These are phyloP conservation scores for Aspergillus fumigatiaffinis DNA, from an alignment of 2,329 filamentous ascomycete species.

Conservation along the genomic window DNA sequence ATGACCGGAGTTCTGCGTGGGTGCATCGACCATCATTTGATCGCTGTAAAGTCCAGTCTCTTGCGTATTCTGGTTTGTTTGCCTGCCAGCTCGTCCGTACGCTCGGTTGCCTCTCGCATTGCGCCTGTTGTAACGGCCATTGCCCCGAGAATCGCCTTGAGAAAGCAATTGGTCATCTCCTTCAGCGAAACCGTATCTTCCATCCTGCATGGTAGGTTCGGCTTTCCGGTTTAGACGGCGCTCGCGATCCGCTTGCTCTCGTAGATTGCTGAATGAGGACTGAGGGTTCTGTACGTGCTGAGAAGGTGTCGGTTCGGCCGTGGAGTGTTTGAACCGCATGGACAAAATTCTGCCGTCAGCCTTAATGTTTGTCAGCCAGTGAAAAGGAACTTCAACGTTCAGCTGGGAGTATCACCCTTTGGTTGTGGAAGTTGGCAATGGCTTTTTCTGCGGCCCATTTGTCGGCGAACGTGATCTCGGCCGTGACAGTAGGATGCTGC, in stretches of 20 bases:
- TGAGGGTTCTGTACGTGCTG: conserved; percentile 11
- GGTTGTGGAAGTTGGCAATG: conserved; percentile 59
- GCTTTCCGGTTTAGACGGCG: conserved; percentile 33
- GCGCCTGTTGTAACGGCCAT: conserved; percentile 10
- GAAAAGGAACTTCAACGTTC: not conserved
- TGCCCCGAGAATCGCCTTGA: conserved; percentile 4
- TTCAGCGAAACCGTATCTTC: conserved; percentile 36
- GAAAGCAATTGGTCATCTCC: conserved; percentile 10
- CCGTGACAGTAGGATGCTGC: conserved; percentile 55
- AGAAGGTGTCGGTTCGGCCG: conserved; percentile 7
- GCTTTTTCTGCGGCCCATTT: conserved; percentile 55
- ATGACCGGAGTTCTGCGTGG: conserved; percentile 20
- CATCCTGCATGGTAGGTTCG: conserved; percentile 36
- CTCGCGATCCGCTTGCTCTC: conserved; percentile 40
- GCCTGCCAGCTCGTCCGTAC: conserved; percentile 6
- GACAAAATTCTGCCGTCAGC: conserved; percentile 59
- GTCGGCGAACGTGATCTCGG: conserved; percentile 57
- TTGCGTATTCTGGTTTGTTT: conserved; percentile 10
- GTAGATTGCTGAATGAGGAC: conserved; percentile 30
- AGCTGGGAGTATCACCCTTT: conserved; percentile 46
- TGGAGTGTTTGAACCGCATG: conserved; percentile 49
- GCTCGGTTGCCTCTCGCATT: conserved; percentile 12
- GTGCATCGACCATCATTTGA: conserved; percentile 39
- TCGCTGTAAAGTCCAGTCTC: conserved; percentile 36
- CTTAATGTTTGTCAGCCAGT: conserved; percentile 31